Base-by-base conservation (phyloP, 2,329 filamentous ascomycete species). In the Trematosphaeria pertusa region DNA sequence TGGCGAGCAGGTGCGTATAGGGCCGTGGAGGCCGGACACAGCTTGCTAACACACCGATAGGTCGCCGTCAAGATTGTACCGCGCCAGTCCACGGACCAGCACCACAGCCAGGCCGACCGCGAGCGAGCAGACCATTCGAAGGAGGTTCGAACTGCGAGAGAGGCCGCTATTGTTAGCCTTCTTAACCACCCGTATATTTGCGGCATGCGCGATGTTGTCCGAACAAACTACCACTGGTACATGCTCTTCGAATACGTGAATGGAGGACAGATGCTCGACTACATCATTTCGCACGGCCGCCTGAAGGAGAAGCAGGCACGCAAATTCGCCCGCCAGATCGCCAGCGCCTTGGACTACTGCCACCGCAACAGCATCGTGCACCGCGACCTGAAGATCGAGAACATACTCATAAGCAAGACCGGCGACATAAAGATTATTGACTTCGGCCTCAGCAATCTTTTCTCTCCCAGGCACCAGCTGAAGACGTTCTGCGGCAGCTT, bases 161-260 rank as follows among this genome's bases (percentile, higher is more conserved):
- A 99, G 73, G 93, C 94, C 32, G 94, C 94, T 59, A 97, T 99
- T 66, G 93, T 97, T 54, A 96, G 90, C 19, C 84, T 99, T 37
- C 83, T 97, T 46, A 91, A 91, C 66, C 94, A 97, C 65, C 94
- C 93, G 11, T 95, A 96, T 68, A 95, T 99, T 48, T 97, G 94
- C 71, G 91, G 89, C 48, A 89, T 99, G 82, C 86, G 91, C 57
- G 94, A 99, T 75, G 91, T 97, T 19, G 88, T 97, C 46, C 87
- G 92, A 47, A 97, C 94, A 39, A 93, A 94, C 65, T 94, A 97
- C 71, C 94, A 99, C 74, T 99, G 94, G 94, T 99, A 99, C 75
- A 99, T 99, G 94, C 85, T 99, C 40, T 99, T 96, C 68, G 94
- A 99, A 76, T 97, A 94, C 72, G 94, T 99, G 73, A 97, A 99